Conservation (phyloP, 371 early-diverging fungal genomes). For the Saksenaea oblongispora region DNA sequence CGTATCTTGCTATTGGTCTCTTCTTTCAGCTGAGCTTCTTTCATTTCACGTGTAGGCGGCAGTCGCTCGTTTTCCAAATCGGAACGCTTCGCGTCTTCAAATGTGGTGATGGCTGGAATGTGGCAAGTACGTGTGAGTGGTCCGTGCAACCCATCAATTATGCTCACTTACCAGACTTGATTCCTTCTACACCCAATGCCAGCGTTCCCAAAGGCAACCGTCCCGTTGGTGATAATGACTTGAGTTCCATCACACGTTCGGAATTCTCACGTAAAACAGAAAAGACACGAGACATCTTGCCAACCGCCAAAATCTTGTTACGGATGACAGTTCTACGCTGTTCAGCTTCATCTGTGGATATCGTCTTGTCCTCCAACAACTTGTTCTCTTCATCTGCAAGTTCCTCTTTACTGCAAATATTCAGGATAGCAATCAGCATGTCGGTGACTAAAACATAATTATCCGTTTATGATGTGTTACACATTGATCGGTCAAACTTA, state of each 20-base stretch:
- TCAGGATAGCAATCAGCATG: slow-evolving; percentile 92
- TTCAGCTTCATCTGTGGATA: slow-evolving; percentile 52
- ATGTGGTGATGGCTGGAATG: slow-evolving; percentile 74
- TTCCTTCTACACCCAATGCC: slow-evolving; percentile 88
- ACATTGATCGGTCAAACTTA: slow-evolving; percentile 32
- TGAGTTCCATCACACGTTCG: slow-evolving; percentile 91
- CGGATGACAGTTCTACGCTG: slow-evolving; percentile 76
- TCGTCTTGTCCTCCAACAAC: slow-evolving; percentile 17
- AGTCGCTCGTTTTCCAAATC: slow-evolving; percentile 92
- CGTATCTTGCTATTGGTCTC: slow-evolving; percentile 49
- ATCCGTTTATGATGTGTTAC: background rate
- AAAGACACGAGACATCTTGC: slow-evolving; percentile 88
- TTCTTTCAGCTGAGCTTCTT: slow-evolving; percentile 48
- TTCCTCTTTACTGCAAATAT: slow-evolving; percentile 86
- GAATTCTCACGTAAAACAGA: slow-evolving; percentile 86
- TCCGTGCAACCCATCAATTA: no score
- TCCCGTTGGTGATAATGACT: slow-evolving; percentile 81
- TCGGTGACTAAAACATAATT: slow-evolving; percentile 71
- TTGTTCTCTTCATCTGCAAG: slow-evolving; percentile 54
- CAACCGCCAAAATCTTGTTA: slow-evolving; percentile 92
- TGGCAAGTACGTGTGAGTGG: background rate
- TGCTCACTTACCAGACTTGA: slow-evolving; percentile 65
- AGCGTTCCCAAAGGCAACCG: slow-evolving; percentile 84
- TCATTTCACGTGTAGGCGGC: slow-evolving; percentile 77
- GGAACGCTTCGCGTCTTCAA: slow-evolving; percentile 88